Evolutionary conservation across 2,329 filamentous ascomycete genomes (phyloP), one percentile per base, ranked within the genome.

Genomic region (Pseudogymnoascus sp.): DNA sequence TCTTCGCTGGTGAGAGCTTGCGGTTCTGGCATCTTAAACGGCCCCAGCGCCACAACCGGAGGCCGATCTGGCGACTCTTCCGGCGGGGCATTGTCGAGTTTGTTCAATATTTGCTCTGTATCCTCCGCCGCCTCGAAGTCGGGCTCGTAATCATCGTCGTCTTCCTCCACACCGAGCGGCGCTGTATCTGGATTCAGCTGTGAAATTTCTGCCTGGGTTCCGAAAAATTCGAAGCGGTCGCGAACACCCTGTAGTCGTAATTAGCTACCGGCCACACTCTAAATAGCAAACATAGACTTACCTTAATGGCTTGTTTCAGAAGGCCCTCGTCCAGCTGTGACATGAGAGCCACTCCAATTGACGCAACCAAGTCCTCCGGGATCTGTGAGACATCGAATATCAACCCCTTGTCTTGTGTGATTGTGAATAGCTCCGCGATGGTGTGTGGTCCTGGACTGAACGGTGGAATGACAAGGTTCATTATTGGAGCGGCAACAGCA

Each of bases 81-180:
- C 3, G 85, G 78, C n/a, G 87, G 82, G 4, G 86, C 80, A 66
- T 84, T 84, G 71, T 93, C 90, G 12, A 91, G 80, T 72, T 90
- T 90, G 74, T 93, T 90, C 60, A 88, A 76, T 34, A 91, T 86
- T 71, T 93, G 89, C 70, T 92, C 89, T 0, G 85, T 85, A 68
- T 91, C 86, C 73, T 96, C 91, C 37, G 86, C 85, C 7, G 88
- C 83, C 29, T 88, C 86, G 69, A 91, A 92, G 71, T 96, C 90
- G 0, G 93, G 93, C 71, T 97, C 93, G 71, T 97, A 97, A 69
- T 96, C 91, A 68, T 96, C 91, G 18, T 96, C 93, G 45, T 96
- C 92, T 7, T 88, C 86, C 5, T 89, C 86, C 3, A 90, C 86
- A 26, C 83, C 85, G 1, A 87, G 74, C 1, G 83, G 83, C 12